Evolutionary conservation across 1,284 basidiomycete genomes (phyloP).

Genomic region (Tilletia setariae): DNA sequence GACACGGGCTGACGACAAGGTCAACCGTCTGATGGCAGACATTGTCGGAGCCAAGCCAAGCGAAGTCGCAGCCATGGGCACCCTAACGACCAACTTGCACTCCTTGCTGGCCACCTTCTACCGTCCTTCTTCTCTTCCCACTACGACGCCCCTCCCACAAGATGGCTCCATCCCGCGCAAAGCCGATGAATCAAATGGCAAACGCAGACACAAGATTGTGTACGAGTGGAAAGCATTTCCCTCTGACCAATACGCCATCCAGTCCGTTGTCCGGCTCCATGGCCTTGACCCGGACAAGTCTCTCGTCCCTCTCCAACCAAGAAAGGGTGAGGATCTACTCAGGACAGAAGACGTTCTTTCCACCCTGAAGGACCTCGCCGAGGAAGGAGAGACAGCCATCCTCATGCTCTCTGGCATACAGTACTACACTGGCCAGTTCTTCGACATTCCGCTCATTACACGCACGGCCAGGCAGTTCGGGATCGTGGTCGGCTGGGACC

Average conservation of each 20-base stretch:
- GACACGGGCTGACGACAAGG: slow-evolving; percentile 72
- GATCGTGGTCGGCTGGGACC: slow-evolving; percentile 89
- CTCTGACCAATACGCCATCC: slow-evolving; percentile 93
- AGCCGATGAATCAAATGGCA: slow-evolving; percentile 10
- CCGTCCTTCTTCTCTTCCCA: slow-evolving; percentile 64
- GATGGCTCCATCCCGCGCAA: slow-evolving; percentile 28
- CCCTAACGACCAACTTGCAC: slow-evolving; percentile 90
- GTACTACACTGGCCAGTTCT: slow-evolving; percentile 96
- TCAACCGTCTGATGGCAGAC: slow-evolving; percentile 73
- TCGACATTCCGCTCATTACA: slow-evolving; percentile 80
- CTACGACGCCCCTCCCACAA: slow-evolving; percentile 21
- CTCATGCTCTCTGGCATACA: slow-evolving; percentile 59
- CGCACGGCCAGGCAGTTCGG: slow-evolving; percentile 71
- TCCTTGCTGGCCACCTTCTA: slow-evolving; percentile 92
- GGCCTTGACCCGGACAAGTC: slow-evolving; percentile 72
- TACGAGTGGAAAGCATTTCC: slow-evolving; percentile 93
- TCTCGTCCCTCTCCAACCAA: slow-evolving; percentile 75
- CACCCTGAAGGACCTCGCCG: slow-evolving; percentile 60
- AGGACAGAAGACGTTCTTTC: slow-evolving; percentile 84
- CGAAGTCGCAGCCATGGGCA: slow-evolving; percentile 91
- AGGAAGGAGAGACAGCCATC: slow-evolving; percentile 44
- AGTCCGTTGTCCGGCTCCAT: slow-evolving; percentile 77
- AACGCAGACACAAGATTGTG: slow-evolving; percentile 76
- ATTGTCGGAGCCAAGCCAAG: slow-evolving; percentile 80
- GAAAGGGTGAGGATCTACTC: slow-evolving; percentile 78